These are phyloP conservation scores for Nymphaea colorata DNA, from an alignment of 164 flowering plant species.

Conservation along the genomic window DNA sequence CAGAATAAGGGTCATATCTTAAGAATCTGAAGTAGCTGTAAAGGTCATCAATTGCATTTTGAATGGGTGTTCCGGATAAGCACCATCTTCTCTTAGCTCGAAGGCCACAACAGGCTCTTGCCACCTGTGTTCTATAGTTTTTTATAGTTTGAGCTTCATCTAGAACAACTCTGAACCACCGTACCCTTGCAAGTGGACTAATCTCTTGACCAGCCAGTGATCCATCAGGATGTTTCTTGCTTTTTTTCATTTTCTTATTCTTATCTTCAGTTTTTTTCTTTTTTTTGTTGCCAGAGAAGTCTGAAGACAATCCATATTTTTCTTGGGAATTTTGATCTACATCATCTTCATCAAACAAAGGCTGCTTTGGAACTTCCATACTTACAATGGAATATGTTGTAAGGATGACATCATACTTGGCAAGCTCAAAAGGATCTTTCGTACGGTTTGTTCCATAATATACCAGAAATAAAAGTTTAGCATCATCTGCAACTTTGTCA, in stretches of 20 bases:
- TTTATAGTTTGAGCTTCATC: slow-evolving; percentile 99
- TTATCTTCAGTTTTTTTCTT: slow-evolving; percentile 34
- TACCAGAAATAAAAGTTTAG: slow-evolving; percentile 55
- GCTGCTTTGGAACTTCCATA: slow-evolving; percentile 93
- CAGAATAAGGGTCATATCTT: slow-evolving; percentile 70
- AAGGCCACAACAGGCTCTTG: slow-evolving; percentile 94
- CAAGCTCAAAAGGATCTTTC: slow-evolving; percentile 64
- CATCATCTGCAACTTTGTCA: slow-evolving; percentile 62
- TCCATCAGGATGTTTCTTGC: slow-evolving; percentile 35
- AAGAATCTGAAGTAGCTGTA: slow-evolving; percentile 97
- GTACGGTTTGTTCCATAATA: slow-evolving; percentile 90
- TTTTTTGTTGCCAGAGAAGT: slow-evolving; percentile 47
- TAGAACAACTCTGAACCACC: slow-evolving; percentile 80
- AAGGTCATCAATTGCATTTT: slow-evolving; percentile 87
- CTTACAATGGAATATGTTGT: slow-evolving; percentile 90
- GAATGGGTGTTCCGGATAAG: slow-evolving; percentile 97
- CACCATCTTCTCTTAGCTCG: slow-evolving; percentile 98
- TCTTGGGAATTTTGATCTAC: slow-evolving; percentile 47
- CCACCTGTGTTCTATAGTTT: slow-evolving; percentile 89
- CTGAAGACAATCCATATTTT: slow-evolving; percentile 50
- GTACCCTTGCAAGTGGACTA: slow-evolving; percentile 80
- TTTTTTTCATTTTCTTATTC: slow-evolving; percentile 57
- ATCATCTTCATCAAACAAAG: slow-evolving; percentile 73
- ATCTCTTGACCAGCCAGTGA: slow-evolving; percentile 31
- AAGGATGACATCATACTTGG: slow-evolving; percentile 84